Evolutionary conservation across 2,329 filamentous ascomycete genomes (phyloP).

Genomic region (Monosporascus sp.): DNA sequence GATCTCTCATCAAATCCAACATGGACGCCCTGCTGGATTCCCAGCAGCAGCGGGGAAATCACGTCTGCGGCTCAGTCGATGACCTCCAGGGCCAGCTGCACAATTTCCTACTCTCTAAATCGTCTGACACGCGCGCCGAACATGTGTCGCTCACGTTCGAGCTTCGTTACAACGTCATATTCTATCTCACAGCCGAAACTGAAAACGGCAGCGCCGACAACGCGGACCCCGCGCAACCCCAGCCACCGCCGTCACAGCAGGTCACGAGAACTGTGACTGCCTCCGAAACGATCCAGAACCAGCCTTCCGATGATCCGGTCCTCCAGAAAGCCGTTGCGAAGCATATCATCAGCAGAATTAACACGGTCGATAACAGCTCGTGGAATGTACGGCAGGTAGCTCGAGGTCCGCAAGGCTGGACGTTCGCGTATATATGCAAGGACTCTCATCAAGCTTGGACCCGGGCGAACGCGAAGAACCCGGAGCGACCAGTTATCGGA

Average conservation of each 20-base stretch:
- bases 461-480: conserved; percentile 38
- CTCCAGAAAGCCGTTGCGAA: conserved; percentile 46
- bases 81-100: conserved; percentile 44
- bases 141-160: conserved; percentile 44
- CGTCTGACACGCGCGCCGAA: conserved; percentile 43
- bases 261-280: conserved; percentile 35
- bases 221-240: conserved; percentile 17
- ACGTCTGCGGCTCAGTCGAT: conserved; percentile 33
- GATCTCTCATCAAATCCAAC: background rate
- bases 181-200: conserved; percentile 34
- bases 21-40: conserved; percentile 29
- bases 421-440: conserved; percentile 48
- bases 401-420: conserved; percentile 44
- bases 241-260: conserved; percentile 21
- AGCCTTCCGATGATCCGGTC: conserved; percentile 42
- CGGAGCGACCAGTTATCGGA: conserved; percentile 37
- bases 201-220: conserved; percentile 31
- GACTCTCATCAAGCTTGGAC: conserved; percentile 48
- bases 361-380: conserved; percentile 40
- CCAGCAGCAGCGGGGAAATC: conserved; percentile 21
- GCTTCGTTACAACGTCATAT: conserved; percentile 38
- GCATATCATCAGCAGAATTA: conserved; percentile 40
- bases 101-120: conserved; percentile 35
- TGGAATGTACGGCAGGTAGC: conserved; percentile 44
- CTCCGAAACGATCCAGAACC: conserved; percentile 42